Conservation (phyloP, 345 rosid genomes). For the Noccaea bulbosa region DNA sequence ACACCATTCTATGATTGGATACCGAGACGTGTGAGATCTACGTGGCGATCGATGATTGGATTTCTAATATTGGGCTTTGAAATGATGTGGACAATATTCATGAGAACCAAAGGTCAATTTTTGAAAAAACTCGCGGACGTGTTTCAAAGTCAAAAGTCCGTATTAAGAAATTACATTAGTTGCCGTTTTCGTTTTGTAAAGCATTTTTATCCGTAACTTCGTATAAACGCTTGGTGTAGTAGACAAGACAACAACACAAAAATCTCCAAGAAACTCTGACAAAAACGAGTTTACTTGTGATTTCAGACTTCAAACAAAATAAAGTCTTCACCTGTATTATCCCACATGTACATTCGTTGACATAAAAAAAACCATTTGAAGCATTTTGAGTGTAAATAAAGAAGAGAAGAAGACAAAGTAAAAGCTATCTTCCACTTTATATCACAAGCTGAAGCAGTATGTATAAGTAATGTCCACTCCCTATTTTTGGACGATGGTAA, state of each 20-base stretch:
- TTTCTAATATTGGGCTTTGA: not conserved
- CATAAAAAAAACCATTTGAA: not conserved
- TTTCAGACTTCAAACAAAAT: not conserved
- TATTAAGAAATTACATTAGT: not conserved
- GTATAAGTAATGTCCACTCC: conserved; percentile 34
- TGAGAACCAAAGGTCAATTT: conserved; percentile 12
- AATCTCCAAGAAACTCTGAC: too few relatives aligned
- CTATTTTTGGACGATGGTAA: conserved; percentile 19
- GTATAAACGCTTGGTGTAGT: not conserved
- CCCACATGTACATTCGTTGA: not conserved
- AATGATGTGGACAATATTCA: not conserved
- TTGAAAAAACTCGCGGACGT: not conserved
- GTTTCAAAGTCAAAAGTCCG: conserved; percentile 19
- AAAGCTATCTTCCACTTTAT: conserved; percentile 37
- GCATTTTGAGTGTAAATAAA: not conserved
- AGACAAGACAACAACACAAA: not conserved
- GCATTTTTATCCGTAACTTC: too few relatives aligned
- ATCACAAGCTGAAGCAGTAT: conserved; percentile 32
- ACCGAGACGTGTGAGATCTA: conserved; percentile 11
- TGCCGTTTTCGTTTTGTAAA: too few relatives aligned
- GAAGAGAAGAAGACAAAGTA: conserved; percentile 16
- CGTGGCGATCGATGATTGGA: conserved; percentile 9
- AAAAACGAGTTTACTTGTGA: not conserved
- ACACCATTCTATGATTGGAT: conserved; percentile 24
- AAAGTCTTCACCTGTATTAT: not conserved